Conservation (phyloP, 1,139 yeast species). For the Sugiyamaella pinicola region DNA sequence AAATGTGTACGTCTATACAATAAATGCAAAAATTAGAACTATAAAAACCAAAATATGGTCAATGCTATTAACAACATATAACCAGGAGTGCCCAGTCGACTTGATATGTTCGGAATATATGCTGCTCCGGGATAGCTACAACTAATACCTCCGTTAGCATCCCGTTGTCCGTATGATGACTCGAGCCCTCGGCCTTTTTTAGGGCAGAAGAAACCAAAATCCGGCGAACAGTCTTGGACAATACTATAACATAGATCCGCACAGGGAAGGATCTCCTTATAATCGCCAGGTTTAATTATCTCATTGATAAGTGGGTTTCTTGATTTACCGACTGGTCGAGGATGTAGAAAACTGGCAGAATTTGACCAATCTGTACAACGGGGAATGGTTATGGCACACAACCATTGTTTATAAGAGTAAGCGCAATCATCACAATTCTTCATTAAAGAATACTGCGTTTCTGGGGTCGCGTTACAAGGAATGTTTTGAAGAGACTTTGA, state of each 20-base stretch:
- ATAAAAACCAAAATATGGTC: neutral
- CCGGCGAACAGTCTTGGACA: conserved; percentile 82
- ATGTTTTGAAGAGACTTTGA: conserved; percentile 73
- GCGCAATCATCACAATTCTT: conserved; percentile 74
- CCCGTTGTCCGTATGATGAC: conserved; percentile 36
- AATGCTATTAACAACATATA: neutral
- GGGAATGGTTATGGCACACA: conserved; percentile 89
- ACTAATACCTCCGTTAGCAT: conserved; percentile 40
- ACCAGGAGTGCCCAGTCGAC: conserved; percentile 1
- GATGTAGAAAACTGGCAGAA: conserved; percentile 50
- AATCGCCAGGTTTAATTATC: conserved; percentile 61
- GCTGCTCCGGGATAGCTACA: conserved; percentile 45
- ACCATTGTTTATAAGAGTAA: conserved; percentile 76
- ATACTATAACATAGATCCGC: conserved; percentile 75
- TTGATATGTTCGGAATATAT: conserved; percentile 31
- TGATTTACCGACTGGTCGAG: conserved; percentile 54
- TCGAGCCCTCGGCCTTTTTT: conserved; percentile 28
- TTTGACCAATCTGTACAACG: conserved; percentile 64
- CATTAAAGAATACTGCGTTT: conserved; percentile 72
- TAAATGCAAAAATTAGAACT: neutral
- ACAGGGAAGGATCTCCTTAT: conserved; percentile 86
- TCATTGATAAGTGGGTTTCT: conserved; percentile 64
- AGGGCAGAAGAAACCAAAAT: conserved; percentile 77
- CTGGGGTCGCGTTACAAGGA: conserved; percentile 73
- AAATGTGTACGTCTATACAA: neutral